Evolutionary conservation across 768 basidiomycete species (phyloP).

Genomic region (Leccinellum rugosiceps): DNA sequence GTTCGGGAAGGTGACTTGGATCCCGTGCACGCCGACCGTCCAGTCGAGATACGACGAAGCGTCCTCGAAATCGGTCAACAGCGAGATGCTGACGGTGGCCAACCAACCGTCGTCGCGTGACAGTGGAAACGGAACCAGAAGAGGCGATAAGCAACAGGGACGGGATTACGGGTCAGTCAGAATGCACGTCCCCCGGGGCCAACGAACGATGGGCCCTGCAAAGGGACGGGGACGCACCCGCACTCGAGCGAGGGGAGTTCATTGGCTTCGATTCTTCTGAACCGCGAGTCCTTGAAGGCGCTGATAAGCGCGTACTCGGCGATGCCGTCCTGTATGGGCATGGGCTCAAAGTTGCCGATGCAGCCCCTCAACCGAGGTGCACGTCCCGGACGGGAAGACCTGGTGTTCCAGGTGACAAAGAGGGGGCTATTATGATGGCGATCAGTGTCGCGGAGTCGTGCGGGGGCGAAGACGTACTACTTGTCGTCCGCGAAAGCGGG

Average conservation of each 20-base stretch:
- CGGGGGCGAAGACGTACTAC: constrained; percentile 56
- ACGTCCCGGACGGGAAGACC: constrained; percentile 56
- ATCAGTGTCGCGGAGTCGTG: constrained; percentile 5
- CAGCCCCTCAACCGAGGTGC: constrained; percentile 78
- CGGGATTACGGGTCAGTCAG: not conserved
- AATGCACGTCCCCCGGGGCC: not conserved
- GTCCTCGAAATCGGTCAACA: constrained; percentile 91
- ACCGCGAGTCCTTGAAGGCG: constrained; percentile 85
- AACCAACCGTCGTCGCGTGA: not conserved
- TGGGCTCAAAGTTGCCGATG: constrained; percentile 88
- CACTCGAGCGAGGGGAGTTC: constrained; percentile 85
- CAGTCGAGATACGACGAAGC: constrained; percentile 86
- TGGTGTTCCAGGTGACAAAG: constrained; percentile 95
- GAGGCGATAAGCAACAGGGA: too few relatives aligned
- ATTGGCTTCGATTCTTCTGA: constrained; percentile 69
- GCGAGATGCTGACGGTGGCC: constrained; percentile 69
- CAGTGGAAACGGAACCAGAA: too few relatives aligned
- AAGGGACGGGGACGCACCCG: constrained; percentile 52
- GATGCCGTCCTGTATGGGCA: constrained; percentile 70
- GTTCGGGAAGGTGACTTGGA: constrained; percentile 83
- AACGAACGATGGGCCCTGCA: not conserved
- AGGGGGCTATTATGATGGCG: constrained; percentile 49
- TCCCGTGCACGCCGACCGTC: constrained; percentile 90
- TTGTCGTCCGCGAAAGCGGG: constrained; percentile 70
- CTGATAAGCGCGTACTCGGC: constrained; percentile 90